These are phyloP conservation scores for Suillus fuscotomentosus DNA, from an alignment of 768 basidiomycete genomes.

Conservation along the genomic window DNA sequence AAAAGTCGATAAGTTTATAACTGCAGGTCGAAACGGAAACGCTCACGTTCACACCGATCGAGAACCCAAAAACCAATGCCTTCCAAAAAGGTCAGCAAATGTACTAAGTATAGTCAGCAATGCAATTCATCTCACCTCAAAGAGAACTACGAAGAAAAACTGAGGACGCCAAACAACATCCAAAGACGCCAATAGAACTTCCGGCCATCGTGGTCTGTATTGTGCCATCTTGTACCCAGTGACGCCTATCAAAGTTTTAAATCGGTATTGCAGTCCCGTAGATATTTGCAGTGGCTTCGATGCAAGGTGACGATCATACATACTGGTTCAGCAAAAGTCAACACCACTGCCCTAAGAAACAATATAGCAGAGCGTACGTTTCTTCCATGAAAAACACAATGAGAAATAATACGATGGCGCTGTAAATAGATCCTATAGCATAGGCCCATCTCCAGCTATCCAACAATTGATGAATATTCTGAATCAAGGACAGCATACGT, in stretches of 20 bases:
- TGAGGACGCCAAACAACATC: constrained; percentile 51
- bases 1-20: background rate
- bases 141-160: constrained; percentile 36
- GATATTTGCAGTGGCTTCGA: constrained; percentile 18
- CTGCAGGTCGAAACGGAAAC: background rate
- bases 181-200: constrained; percentile 31
- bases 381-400: constrained; percentile 50
- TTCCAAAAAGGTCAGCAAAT: constrained; percentile 13
- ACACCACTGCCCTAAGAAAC: background rate
- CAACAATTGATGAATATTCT: background rate
- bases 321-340: constrained; percentile 25
- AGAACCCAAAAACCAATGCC: constrained; percentile 48
- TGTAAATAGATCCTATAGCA: constrained; percentile 49
- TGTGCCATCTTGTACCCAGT: constrained; percentile 46
- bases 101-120: background rate
- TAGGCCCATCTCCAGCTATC: constrained; percentile 51
- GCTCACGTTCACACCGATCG: constrained; percentile 44
- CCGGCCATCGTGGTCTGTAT: constrained; percentile 42
- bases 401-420: constrained; percentile 42
- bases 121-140: constrained; percentile 30
- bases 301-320: constrained; percentile 42
- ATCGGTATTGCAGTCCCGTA: constrained; percentile 35
- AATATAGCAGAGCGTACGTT: constrained; percentile 32
- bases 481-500: background rate
- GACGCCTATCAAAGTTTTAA: constrained; percentile 48